phyloP scores from a whole-genome alignment of 805 yeast species.

The Saccharomycopsis synnaedendra region DNA sequence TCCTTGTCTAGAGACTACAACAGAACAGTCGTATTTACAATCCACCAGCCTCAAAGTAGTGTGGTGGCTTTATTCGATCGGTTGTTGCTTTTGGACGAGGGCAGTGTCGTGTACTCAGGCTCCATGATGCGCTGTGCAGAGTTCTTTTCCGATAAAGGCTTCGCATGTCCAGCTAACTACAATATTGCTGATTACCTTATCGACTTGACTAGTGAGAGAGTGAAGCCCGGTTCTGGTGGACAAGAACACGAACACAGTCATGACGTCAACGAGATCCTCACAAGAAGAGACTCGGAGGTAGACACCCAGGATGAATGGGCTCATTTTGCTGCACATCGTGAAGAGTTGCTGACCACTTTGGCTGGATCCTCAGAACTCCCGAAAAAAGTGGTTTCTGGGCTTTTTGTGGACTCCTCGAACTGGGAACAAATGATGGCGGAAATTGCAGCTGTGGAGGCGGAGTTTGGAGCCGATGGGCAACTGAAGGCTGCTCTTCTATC shows the following conservation, averaged over 20 bases:
- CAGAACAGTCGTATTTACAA: slow-evolving; percentile 84
- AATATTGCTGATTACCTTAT: slow-evolving; percentile 90
- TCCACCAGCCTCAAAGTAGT: slow-evolving; percentile 95
- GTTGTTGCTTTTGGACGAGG: slow-evolving; percentile 69
- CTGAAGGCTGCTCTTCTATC: not conserved
- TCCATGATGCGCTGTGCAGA: slow-evolving; percentile 63
- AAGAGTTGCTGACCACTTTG: slow-evolving; percentile 31
- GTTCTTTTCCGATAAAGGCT: slow-evolving; percentile 67
- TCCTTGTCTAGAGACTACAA: slow-evolving; percentile 68
- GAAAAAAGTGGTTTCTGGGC: not conserved
- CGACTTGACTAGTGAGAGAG: slow-evolving; percentile 67
- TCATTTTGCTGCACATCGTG: slow-evolving; percentile 72
- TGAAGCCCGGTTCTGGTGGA: slow-evolving; percentile 19
- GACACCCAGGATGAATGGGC: slow-evolving; percentile 78
- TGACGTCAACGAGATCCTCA: slow-evolving; percentile 19
- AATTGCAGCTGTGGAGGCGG: slow-evolving; percentile 6
- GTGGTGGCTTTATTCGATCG: slow-evolving; percentile 87
- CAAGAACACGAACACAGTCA: slow-evolving; percentile 22
- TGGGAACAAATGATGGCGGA: slow-evolving; percentile 15
- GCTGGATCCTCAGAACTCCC: not conserved
- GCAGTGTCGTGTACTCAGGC: slow-evolving; percentile 82
- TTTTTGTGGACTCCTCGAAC: slow-evolving; percentile 10
- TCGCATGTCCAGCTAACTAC: slow-evolving; percentile 76
- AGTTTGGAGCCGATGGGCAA: not conserved
- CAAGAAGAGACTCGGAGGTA: slow-evolving; percentile 23